A percentile compares a stretch with the other conserved stretches of the same genome.
These are phyloP conservation scores for Jacaranda mimosifolia DNA, from an alignment of 257 asterid genomes.

Conservation along the genomic window DNA sequence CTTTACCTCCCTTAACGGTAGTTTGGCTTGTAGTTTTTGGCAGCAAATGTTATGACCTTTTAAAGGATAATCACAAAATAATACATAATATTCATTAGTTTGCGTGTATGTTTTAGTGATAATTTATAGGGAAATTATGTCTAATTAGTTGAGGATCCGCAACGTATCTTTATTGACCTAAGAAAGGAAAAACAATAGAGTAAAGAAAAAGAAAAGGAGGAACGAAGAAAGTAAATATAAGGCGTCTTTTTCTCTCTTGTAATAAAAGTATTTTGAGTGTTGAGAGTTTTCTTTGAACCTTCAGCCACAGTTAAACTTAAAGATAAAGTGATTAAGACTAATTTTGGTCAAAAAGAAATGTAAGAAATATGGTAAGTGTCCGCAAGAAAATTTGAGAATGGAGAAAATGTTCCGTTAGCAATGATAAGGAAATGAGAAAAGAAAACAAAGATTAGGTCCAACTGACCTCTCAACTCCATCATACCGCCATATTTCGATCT, in stretches of 20 bases:
- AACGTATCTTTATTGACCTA: too few species aligned
- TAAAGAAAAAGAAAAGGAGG: not conserved
- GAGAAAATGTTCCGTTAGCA: conserved; percentile 16
- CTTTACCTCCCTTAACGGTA: conserved; percentile 50
- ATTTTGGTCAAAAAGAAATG: not conserved
- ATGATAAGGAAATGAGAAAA: conserved; percentile 23
- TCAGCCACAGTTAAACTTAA: not conserved
- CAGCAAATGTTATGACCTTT: conserved; percentile 23
- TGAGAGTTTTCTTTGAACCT: not conserved
- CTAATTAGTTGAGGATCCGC: too few species aligned
- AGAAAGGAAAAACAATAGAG: too few species aligned
- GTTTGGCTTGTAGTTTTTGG: conserved; percentile 41
- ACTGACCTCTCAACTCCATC: conserved; percentile 49
- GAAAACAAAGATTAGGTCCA: conserved; percentile 37
- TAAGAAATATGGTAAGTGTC: conserved; percentile 1
- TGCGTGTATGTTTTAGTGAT: not conserved
- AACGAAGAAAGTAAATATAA: too few species aligned
- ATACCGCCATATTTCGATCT: conserved; percentile 14
- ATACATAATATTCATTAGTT: not conserved
- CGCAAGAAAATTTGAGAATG: not conserved
- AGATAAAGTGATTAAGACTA: not conserved
- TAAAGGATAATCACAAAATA: conserved; percentile 13
- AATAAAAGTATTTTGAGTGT: not conserved
- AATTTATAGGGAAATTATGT: too few species aligned
- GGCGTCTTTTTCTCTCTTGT: not conserved